A percentile compares a stretch with the other conserved stretches of the same genome.
Evolutionary conservation across 1,284 basidiomycete genomes (phyloP).

Genomic region (Fomitopsis palustris): DNA sequence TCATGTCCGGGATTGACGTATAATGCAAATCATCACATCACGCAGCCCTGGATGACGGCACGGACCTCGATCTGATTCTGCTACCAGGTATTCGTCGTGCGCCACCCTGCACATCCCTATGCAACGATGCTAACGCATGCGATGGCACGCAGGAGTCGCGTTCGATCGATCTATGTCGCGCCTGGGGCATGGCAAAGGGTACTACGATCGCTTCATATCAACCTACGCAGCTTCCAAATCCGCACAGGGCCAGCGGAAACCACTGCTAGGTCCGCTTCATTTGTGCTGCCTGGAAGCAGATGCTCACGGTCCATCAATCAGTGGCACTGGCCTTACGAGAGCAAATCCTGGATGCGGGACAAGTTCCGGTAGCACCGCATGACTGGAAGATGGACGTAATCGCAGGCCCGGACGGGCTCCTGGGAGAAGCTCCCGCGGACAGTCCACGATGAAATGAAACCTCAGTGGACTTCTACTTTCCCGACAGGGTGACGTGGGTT

Average conservation of each 20-base stretch:
- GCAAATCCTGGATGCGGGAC: constrained; percentile 52
- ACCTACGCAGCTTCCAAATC: constrained; percentile 38
- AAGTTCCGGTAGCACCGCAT: constrained; percentile 53
- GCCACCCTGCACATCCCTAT: not conserved
- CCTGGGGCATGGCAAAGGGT: constrained; percentile 78
- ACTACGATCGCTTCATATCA: constrained; percentile 72
- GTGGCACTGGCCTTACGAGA: constrained; percentile 65
- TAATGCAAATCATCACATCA: constrained; percentile 4
- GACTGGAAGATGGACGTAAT: constrained; percentile 72
- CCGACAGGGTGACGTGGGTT: not conserved
- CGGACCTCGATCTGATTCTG: constrained; percentile 61
- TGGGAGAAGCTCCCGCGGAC: constrained; percentile 6
- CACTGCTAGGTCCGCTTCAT: constrained; percentile 47
- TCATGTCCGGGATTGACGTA: constrained; percentile 1
- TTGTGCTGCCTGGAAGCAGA: constrained; percentile 11
- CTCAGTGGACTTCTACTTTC: not conserved
- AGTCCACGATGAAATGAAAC: constrained; percentile 5
- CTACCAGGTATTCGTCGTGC: constrained; percentile 52
- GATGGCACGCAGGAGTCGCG: constrained; percentile 53
- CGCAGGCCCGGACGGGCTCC: constrained; percentile 49
- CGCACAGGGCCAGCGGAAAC: constrained; percentile 22
- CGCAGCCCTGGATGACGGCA: constrained; percentile 41
- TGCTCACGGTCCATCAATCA: constrained; percentile 23
- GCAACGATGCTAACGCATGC: constrained; percentile 3
- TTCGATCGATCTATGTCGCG: constrained; percentile 69